Base-by-base conservation (phyloP, 2,329 filamentous ascomycete genomes). In the Pleoardoris graminearum region DNA sequence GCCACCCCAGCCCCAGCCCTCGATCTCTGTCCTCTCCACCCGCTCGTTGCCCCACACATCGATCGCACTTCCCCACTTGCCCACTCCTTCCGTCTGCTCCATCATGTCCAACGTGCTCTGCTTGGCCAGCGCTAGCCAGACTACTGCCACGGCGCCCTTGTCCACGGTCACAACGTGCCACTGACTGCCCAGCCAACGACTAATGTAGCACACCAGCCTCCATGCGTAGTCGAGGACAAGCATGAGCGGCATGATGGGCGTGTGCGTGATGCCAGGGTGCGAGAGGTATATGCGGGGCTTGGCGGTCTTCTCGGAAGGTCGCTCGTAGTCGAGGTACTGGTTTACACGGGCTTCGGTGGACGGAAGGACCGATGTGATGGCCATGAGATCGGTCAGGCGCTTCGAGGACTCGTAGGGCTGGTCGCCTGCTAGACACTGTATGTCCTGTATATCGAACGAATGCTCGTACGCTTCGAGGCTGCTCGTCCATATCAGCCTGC, bases 211-310 rank as follows among this genome's bases (percentile, higher is more conserved):
- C 3, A 82, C 77, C 17, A 83, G 67, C 45, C 83, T 74, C 82
- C 94, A 94, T 55, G 82, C 78, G 70, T 84, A 86, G 58, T 85
- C 82, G 54, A 96, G 80, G 59, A 91, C 78, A 59, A 82, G 80
- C 45, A 84, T 82, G 7, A 97, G 80, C 0, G 89, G 86, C 58
- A 97, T 83, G 58, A 99, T 88, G 1, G 85, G 83, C 1, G 92
- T 96, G 48, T 84, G 87, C 59, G 92, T 89, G 56, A 99, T 83
- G 57, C 94, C 94, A 0, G 94, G 94, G 69, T 99, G 94, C 0
- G 86, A 81, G 55, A 96, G 70, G 75, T 94, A 95, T 65, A 90
- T 85, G 50, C 80, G 82, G 0, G 90, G 88, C 50, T 53, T 62
- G 3, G 36, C 66, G 1, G 55, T 63, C 17, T 61, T 51, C 12